These are phyloP conservation scores for Entamoeba moshkovskii DNA, from an alignment of 208 protist species.

Conservation along the genomic window DNA sequence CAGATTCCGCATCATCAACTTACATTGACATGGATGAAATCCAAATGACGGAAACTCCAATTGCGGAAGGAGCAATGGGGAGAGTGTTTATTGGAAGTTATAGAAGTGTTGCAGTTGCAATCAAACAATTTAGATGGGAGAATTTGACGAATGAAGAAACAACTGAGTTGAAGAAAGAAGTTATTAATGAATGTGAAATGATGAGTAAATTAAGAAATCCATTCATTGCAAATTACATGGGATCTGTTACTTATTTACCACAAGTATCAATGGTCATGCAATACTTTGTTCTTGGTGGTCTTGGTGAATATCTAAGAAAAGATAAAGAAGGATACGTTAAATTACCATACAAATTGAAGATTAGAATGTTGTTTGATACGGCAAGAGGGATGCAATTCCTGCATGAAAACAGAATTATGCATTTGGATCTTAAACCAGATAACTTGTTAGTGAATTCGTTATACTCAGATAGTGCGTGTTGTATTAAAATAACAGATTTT, in stretches of 20 bases:
- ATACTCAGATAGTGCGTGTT: not conserved
- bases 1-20: not conserved
- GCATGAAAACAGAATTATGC: not conserved
- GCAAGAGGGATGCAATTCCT: not conserved
- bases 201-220: not conserved
- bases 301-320: not conserved
- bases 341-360: not conserved
- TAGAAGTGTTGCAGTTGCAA: not conserved
- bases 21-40: not conserved
- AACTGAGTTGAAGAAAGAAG: not conserved
- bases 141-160: not conserved
- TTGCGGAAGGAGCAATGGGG: not conserved
- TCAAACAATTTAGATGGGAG: not conserved
- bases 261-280: not conserved
- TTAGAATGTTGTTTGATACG: not conserved
- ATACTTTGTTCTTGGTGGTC: not conserved
- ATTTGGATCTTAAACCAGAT: not conserved
- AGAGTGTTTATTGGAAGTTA: not conserved
- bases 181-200: not conserved
- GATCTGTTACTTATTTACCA: not conserved
- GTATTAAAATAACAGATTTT: slow-evolving; percentile 3
- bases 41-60: not conserved
- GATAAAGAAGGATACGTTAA: not conserved
- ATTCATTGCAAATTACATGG: not conserved
- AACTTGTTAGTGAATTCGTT: not conserved